phyloP scores from a whole-genome alignment of 495 filamentous ascomycete genomes.

The Tuber calosporum region DNA sequence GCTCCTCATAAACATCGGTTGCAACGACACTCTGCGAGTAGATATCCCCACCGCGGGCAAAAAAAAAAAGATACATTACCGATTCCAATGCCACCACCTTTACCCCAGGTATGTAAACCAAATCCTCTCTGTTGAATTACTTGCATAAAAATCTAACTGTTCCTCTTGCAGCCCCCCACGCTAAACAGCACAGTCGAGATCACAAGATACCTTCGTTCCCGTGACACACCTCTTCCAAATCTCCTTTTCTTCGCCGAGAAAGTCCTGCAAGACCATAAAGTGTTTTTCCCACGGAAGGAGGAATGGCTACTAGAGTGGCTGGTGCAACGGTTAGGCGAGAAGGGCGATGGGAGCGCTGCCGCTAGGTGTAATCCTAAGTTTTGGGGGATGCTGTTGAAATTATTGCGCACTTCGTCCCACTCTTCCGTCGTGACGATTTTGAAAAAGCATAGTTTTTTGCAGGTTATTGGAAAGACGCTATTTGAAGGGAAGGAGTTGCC shows the following conservation, averaged over 20 bases:
- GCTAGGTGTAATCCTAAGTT: slow-evolving; percentile 24
- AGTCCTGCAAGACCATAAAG: slow-evolving; percentile 9
- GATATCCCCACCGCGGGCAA: background rate
- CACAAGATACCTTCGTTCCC: slow-evolving; percentile 35
- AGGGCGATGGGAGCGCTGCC: slow-evolving; percentile 13
- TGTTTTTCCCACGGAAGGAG: slow-evolving; percentile 36
- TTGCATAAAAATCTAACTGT: background rate
- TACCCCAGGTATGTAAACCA: background rate
- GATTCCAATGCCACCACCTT: background rate
- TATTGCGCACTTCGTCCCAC: slow-evolving; percentile 18
- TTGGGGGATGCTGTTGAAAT: slow-evolving; percentile 31
- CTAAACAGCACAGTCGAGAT: slow-evolving; percentile 23
- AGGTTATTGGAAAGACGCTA: slow-evolving; percentile 27
- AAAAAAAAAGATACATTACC: background rate
- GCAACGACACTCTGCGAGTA: background rate
- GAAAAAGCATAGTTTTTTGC: slow-evolving; percentile 37
- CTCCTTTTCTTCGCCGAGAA: slow-evolving; percentile 29
- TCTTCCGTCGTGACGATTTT: slow-evolving; percentile 13
- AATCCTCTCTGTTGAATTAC: background rate
- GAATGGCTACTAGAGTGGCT: slow-evolving; percentile 40
- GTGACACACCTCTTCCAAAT: slow-evolving; percentile 21
- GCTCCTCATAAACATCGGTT: background rate
- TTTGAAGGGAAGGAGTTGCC: slow-evolving; percentile 8
- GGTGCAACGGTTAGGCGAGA: slow-evolving; percentile 36
- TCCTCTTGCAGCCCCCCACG: slow-evolving; percentile 3